Percentiles rank a stretch among this genome's conserved stretches.
Evolutionary conservation across 2,329 filamentous ascomycete species (phyloP).

Genomic region (Pseudogymnoascus sp.): DNA sequence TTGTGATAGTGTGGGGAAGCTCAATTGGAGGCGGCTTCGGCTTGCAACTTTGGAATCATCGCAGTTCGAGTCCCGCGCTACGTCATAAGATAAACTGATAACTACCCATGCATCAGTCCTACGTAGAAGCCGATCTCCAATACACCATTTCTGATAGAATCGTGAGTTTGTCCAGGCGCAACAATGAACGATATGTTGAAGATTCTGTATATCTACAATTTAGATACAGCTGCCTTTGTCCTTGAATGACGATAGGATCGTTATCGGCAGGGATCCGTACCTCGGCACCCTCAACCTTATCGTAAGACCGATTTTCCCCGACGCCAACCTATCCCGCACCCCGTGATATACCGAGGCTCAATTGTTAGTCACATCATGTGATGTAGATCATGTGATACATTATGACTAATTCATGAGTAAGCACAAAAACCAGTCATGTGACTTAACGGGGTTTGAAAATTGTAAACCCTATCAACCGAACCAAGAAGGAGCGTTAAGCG

Average conservation of each 20-base stretch:
- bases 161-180: neutral
- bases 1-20: constrained; percentile 14
- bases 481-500: constrained; percentile 10
- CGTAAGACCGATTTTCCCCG: constrained; percentile 2
- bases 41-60: neutral
- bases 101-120: neutral
- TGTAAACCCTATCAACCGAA: constrained; percentile 12
- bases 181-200: neutral
- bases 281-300: constrained; percentile 1
- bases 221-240: neutral
- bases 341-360: constrained; percentile 4
- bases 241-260: neutral
- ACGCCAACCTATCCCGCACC: neutral
- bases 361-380: neutral
- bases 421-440: neutral
- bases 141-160: neutral
- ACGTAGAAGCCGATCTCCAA: neutral
- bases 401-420: neutral
- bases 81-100: neutral
- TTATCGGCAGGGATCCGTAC: constrained; percentile 10
- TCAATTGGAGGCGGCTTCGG: constrained; percentile 8
- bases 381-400: neutral
- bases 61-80: neutral
- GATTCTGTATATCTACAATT: neutral
- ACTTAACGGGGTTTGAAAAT: neutral